Evolutionary conservation across 371 early-diverging fungal genomes (phyloP).

Genomic region (Rhizopus delemar): DNA sequence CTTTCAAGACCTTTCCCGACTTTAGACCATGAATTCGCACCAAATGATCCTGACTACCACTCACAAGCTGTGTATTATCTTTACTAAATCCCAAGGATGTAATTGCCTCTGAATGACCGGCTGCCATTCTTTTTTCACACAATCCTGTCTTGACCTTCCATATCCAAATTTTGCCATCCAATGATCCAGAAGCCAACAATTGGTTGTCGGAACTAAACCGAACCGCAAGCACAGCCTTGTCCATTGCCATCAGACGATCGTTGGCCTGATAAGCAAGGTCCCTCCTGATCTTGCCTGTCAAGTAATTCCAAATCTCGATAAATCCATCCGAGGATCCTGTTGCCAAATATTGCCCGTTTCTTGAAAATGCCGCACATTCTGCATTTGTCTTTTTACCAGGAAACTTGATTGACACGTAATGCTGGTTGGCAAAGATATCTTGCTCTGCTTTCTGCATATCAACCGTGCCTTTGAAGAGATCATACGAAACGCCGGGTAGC

Average conservation of each 20-base stretch:
- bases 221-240: constrained; percentile 76
- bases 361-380: constrained; percentile 76
- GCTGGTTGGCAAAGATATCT: constrained; percentile 68
- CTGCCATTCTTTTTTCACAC: constrained; percentile 68
- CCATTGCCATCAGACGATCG: constrained; percentile 82
- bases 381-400: constrained; percentile 83
- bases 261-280: constrained; percentile 90
- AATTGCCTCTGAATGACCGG: constrained; percentile 86
- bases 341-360: constrained; percentile 79
- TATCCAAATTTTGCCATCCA: constrained; percentile 83
- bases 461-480: constrained; percentile 73
- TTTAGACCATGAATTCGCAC: constrained; percentile 85
- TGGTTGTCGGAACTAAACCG: constrained; percentile 77
- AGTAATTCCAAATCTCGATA: constrained; percentile 91
- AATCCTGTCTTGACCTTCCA: constrained; percentile 84
- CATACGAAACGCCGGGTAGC: constrained; percentile 64
- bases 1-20: constrained; percentile 84
- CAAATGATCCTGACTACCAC: constrained; percentile 78
- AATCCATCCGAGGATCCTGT: constrained; percentile 93
- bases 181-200: constrained; percentile 81
- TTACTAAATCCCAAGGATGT: constrained; percentile 74
- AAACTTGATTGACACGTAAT: constrained; percentile 58
- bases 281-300: constrained; percentile 84
- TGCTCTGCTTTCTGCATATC: constrained; percentile 63
- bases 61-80: constrained; percentile 77